Conservation (phyloP, 2,329 filamentous ascomycete species). For the Aurifilum marmelostoma region DNA sequence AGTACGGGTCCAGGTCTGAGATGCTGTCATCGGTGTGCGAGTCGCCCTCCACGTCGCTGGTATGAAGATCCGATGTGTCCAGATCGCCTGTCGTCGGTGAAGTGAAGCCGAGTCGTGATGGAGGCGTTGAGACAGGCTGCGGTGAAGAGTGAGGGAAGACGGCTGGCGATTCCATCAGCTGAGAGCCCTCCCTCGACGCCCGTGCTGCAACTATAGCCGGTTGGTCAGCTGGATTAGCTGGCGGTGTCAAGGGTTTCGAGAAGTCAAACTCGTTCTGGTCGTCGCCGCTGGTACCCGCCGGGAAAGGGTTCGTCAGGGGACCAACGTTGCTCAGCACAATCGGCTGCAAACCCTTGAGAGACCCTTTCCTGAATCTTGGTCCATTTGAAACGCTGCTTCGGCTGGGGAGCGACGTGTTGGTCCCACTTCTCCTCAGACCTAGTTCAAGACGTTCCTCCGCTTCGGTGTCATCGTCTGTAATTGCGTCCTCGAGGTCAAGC, state of each 20-base stretch:
- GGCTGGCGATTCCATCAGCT: slow-evolving; percentile 14
- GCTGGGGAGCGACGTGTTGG: slow-evolving; percentile 5
- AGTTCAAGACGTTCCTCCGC: slow-evolving; percentile 36
- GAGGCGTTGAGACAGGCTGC: slow-evolving; percentile 15
- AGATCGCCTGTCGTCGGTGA: slow-evolving; percentile 29
- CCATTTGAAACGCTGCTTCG: slow-evolving; percentile 23
- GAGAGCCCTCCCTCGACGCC: neutral
- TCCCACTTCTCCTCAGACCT: slow-evolving; percentile 25
- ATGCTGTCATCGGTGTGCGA: slow-evolving; percentile 27
- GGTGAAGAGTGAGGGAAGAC: slow-evolving; percentile 19
- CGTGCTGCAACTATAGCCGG: neutral
- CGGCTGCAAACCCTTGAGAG: slow-evolving; percentile 32
- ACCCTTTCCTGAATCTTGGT: slow-evolving; percentile 32
- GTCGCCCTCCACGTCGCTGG: slow-evolving; percentile 15
- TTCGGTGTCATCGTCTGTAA: slow-evolving; percentile 41
- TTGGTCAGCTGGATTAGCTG: neutral
- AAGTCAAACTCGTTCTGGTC: slow-evolving; percentile 31
- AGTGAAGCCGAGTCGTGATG: slow-evolving; percentile 20
- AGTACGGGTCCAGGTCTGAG: slow-evolving; percentile 27
- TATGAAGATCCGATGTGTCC: slow-evolving; percentile 24
- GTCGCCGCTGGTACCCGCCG: slow-evolving; percentile 6
- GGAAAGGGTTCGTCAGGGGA: slow-evolving; percentile 27
- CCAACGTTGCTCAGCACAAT: slow-evolving; percentile 26
- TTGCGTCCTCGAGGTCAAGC: slow-evolving; percentile 42
- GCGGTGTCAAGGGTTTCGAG: slow-evolving; percentile 29